Evolutionary conservation across 169 alveolate species (phyloP).

Genomic region (Eimeria maxima): DNA sequence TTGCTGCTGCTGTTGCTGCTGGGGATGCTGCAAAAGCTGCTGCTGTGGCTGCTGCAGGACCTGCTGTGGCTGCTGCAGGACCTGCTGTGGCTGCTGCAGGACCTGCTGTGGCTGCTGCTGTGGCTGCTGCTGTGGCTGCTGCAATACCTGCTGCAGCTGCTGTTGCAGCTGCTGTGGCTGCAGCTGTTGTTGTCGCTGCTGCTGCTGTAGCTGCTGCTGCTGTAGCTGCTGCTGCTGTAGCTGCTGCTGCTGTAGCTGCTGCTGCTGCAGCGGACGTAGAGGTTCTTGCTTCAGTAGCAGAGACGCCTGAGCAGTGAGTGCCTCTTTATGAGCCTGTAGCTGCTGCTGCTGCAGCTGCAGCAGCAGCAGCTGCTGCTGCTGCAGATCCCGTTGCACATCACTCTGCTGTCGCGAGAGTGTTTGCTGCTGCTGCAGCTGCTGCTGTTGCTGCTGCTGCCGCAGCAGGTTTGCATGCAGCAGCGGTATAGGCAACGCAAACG

Average conservation of each 20-base stretch:
- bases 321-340: neutral
- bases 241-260: neutral
- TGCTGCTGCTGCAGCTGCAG: conserved; percentile 58
- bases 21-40: neutral
- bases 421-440: conserved; percentile 29
- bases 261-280: conserved; percentile 3
- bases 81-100: too few relatives aligned
- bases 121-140: too few relatives aligned
- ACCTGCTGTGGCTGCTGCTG: too few relatives aligned
- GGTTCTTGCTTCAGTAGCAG: conserved; percentile 23
- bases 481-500: neutral
- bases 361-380: conserved; percentile 11
- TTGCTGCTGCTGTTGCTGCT: neutral
- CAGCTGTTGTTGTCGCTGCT: neutral
- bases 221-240: too few relatives aligned
- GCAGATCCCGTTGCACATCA: conserved; percentile 11
- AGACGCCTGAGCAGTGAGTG: neutral
- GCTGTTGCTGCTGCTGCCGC: conserved; percentile 58
- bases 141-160: too few relatives aligned
- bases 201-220: too few relatives aligned
- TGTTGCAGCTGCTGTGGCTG: too few relatives aligned
- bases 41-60: neutral
- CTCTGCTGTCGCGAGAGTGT: neutral
- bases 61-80: too few relatives aligned
- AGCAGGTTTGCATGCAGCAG: neutral